Conservation (phyloP, 345 rosid genomes). For the Trapa incisa region DNA sequence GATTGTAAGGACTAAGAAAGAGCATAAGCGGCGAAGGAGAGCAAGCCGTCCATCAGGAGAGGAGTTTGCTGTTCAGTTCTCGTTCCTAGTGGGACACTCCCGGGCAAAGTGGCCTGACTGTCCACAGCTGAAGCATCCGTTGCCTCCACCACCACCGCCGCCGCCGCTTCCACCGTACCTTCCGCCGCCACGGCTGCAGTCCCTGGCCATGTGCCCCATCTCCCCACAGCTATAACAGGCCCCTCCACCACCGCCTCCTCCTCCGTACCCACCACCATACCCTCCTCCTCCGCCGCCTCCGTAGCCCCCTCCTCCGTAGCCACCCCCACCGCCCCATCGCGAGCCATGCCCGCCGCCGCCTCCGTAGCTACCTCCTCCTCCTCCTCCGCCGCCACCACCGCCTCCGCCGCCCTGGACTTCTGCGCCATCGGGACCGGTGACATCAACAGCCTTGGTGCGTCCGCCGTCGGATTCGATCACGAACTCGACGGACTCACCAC, state of each 20-base stretch:
- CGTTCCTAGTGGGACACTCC: conserved; percentile 44
- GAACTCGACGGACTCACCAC: conserved; percentile 18
- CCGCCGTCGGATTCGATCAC: conserved; percentile 11
- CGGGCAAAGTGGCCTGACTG: conserved; percentile 71
- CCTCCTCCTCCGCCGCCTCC: conserved; percentile 18
- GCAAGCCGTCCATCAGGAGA: background rate
- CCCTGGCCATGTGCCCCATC: conserved; percentile 38
- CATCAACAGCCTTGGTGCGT: conserved; percentile 49
- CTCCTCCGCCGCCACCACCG: conserved; percentile 26
- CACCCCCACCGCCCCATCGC: conserved; percentile 14
- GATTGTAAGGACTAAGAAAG: background rate
- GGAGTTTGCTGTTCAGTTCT: background rate
- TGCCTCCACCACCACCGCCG: conserved; percentile 21
- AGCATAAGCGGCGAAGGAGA: background rate
- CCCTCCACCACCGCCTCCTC: conserved; percentile 19
- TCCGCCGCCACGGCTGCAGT: conserved; percentile 31
- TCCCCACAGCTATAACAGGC: conserved; percentile 40
- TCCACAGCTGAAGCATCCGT: conserved; percentile 65
- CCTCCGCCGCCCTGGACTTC: conserved; percentile 34
- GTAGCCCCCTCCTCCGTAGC: conserved; percentile 7
- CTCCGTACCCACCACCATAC: conserved; percentile 23
- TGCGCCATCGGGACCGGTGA: conserved; percentile 55
- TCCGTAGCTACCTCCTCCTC: conserved; percentile 11
- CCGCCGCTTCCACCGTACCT: conserved; percentile 21
- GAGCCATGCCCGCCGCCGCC: conserved; percentile 6